Percentiles rank a stretch among this genome's conserved stretches.
These are phyloP conservation scores for Huntiella abstrusa DNA, from an alignment of 2,329 filamentous ascomycete species.

Conservation along the genomic window DNA sequence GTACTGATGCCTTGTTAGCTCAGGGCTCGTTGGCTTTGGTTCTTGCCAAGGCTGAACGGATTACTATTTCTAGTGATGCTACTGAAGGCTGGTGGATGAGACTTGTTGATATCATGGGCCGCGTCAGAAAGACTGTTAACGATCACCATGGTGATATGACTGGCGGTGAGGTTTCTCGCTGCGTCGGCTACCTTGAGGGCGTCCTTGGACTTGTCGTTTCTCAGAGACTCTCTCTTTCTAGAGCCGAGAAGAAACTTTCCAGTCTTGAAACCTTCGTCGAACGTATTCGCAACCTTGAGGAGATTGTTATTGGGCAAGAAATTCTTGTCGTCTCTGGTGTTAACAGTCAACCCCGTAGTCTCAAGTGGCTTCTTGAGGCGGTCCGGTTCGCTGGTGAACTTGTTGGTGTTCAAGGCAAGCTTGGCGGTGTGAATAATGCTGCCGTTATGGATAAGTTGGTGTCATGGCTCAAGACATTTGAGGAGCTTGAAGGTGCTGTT, in stretches of 20 bases:
- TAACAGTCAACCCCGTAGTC: conserved; percentile 1
- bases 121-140: conserved; percentile 44
- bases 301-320: not conserved
- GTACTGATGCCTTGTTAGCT: conserved; percentile 49
- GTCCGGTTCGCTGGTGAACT: conserved; percentile 42
- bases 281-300: conserved; percentile 2
- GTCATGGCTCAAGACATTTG: conserved; percentile 31
- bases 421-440: conserved; percentile 34
- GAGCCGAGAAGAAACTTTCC: conserved; percentile 10
- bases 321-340: not conserved
- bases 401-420: conserved; percentile 45
- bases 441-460: conserved; percentile 26
- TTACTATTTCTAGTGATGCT: conserved; percentile 16
- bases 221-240: conserved; percentile 32
- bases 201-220: conserved; percentile 47
- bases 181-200: conserved; percentile 73
- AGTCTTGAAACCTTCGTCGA: conserved; percentile 2
- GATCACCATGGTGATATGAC: conserved; percentile 77
- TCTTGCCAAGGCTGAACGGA: conserved; percentile 36
- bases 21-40: conserved; percentile 55
- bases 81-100: conserved; percentile 42
- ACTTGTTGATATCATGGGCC: conserved; percentile 52
- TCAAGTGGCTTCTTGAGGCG: conserved; percentile 50
- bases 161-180: conserved; percentile 57
- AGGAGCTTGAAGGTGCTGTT: conserved; percentile 24